Conservation (phyloP, 1,284 basidiomycete genomes). For the Singerocomus inundabilis region DNA sequence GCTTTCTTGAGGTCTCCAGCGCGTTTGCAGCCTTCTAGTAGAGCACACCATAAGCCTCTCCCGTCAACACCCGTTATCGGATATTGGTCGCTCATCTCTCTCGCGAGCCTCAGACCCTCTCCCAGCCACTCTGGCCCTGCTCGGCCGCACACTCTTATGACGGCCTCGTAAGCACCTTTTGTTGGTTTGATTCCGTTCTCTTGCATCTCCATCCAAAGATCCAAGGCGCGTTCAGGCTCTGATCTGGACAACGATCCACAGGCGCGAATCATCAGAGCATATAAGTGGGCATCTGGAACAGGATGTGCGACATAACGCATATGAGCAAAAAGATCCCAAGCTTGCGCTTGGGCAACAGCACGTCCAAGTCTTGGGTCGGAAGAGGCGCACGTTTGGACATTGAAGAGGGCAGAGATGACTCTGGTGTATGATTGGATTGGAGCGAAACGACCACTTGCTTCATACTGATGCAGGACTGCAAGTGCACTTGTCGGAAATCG, state of each 20-base stretch:
- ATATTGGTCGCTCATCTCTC: conserved; percentile 68
- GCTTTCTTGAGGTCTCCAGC: conserved; percentile 80
- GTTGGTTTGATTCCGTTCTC: conserved; percentile 57
- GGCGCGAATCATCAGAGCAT: conserved; percentile 85
- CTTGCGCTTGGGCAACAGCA: conserved; percentile 58
- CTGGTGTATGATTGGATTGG: conserved; percentile 67
- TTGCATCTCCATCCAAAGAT: conserved; percentile 93
- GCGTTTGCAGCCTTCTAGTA: conserved; percentile 88
- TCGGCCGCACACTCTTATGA: conserved; percentile 76
- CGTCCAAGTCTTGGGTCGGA: conserved; percentile 23
- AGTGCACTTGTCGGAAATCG: conserved; percentile 57
- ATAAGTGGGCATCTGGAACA: conserved; percentile 70
- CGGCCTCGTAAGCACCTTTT: conserved; percentile 73
- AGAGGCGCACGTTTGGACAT: conserved; percentile 41
- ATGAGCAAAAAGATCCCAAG: conserved; percentile 93
- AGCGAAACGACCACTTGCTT: conserved; percentile 52
- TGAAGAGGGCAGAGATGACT: conserved; percentile 60
- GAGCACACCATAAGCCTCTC: conserved; percentile 69
- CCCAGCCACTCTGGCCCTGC: conserved; percentile 63
- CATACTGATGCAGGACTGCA: conserved; percentile 62
- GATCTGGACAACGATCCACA: conserved; percentile 64
- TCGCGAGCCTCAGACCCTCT: conserved; percentile 77
- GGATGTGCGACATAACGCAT: conserved; percentile 96
- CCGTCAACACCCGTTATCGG: conserved; percentile 16
- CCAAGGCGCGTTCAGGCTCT: conserved; percentile 88